Evolutionary conservation across 495 filamentous ascomycete genomes (phyloP), one percentile per base, ranked within the genome.

Genomic region (Aspergillus indologenus): DNA sequence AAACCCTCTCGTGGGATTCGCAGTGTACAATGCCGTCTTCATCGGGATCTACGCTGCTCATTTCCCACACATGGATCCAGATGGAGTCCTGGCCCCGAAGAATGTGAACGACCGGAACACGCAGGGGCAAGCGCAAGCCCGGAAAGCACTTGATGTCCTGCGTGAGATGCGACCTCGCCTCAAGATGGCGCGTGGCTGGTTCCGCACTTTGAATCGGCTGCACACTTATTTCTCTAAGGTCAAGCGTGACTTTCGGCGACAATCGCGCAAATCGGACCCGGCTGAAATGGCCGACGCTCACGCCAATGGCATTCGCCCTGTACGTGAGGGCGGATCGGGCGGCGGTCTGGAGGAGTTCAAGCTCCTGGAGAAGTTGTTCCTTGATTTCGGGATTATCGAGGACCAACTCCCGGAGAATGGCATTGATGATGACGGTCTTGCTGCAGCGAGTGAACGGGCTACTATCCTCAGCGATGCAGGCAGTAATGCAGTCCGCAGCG

Each of bases 11-110:
- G 83, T 92, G 14, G 85, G 88, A 5, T 93, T 91, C 65, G 88
- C 90, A 7, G 83, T 91, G 57, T 94, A 90, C 78, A 88, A 88
- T 58, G 89, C 89, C n/a, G 84, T 84, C 0, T 89, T 91, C 60
- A 68, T 82, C 19, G 79, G 81, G 61, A 74, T 93, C 11, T 96
- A 95, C 66, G 84, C 83, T 11, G 76, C 79, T 23, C 82, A 87
- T 65, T 96, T 93, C 68, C 84, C 87, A 0, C 85, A 87, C 60
- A 92, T 94, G 87, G 91, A 96, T 62, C 76, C 77, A 0, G 79
- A 85, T 20, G 79, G 81, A 17, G 81, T 85, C 63, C 80, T 93
- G 74, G 63, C 62, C 15, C 50, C 64, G 8, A 68, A 65, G 34
- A 59, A 63, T 9, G 24, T 60, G 63, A 7, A 52, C 26, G 68